These are phyloP conservation scores for Erucastrum elatum DNA, from an alignment of 345 rosid genomes.

Conservation along the genomic window DNA sequence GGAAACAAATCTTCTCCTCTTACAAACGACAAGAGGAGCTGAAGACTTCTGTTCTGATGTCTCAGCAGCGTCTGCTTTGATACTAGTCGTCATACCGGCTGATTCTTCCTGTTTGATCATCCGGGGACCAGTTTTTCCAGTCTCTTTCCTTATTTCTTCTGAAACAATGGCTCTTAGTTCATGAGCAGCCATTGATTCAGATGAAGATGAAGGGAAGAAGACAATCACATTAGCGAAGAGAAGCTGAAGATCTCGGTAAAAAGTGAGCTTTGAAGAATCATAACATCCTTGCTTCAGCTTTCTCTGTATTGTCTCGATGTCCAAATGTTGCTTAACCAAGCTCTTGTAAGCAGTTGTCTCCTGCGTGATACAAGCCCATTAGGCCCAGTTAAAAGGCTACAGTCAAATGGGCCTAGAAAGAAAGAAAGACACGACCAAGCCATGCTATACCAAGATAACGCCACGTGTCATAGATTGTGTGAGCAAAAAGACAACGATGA, in stretches of 20 bases:
- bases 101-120: conserved; percentile 14
- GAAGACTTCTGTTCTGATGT: conserved; percentile 52
- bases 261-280: conserved; percentile 41
- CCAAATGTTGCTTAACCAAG: conserved; percentile 60
- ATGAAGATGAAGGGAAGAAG: conserved; percentile 56
- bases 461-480: conserved; percentile 35
- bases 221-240: conserved; percentile 63
- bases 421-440: conserved; percentile 24
- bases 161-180: conserved; percentile 51
- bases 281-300: conserved; percentile 53
- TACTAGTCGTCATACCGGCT: conserved; percentile 4
- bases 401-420: background rate
- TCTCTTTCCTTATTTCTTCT: conserved; percentile 41
- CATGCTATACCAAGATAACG: conserved; percentile 14
- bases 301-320: conserved; percentile 53
- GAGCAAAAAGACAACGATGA: conserved; percentile 23
- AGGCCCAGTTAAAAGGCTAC: background rate
- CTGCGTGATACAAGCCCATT: conserved; percentile 37
- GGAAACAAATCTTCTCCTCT: conserved; percentile 53
- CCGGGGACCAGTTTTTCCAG: conserved; percentile 27
- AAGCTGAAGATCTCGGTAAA: conserved; percentile 68
- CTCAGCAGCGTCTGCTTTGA: conserved; percentile 43
- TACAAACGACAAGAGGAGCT: conserved; percentile 54
- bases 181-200: conserved; percentile 51
- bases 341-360: conserved; percentile 48